A percentile compares a stretch with the other conserved stretches of the same genome.
Conservation (phyloP, 2,329 filamentous ascomycete genomes). For the Teratosphaeria epicoccoides region DNA sequence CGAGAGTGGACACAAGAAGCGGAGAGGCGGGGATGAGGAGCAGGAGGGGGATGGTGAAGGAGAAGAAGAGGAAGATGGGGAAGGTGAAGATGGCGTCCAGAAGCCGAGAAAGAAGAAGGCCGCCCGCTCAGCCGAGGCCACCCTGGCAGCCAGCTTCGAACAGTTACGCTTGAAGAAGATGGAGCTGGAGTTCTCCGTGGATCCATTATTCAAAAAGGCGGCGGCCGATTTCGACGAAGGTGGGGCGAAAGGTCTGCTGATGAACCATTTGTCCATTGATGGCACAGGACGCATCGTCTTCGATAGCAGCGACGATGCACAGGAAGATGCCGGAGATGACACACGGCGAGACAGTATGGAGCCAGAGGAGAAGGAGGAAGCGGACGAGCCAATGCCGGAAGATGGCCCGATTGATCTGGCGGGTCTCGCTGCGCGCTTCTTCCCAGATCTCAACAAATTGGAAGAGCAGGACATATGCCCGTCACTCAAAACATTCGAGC, state of each 20-base stretch:
- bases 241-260: conserved; percentile 82
- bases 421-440: conserved; percentile 67
- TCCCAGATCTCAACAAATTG: conserved; percentile 65
- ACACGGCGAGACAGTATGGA: conserved; percentile 27
- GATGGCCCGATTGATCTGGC: conserved; percentile 70
- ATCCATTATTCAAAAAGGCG: conserved; percentile 98
- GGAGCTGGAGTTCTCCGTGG: conserved; percentile 90
- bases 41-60: conserved; percentile 51
- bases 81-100: conserved; percentile 37
- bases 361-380: conserved; percentile 33
- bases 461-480: conserved; percentile 89
- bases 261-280: conserved; percentile 97
- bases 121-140: conserved; percentile 72
- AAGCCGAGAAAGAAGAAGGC: conserved; percentile 64
- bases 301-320: conserved; percentile 84
- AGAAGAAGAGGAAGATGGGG: conserved; percentile 53
- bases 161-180: conserved; percentile 93
- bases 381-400: conserved; percentile 32
- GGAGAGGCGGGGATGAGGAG: conserved; percentile 44
- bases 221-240: conserved; percentile 98
- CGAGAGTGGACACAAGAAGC: conserved; percentile 57
- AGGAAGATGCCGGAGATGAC: conserved; percentile 38
- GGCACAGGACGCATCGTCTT: conserved; percentile 88
- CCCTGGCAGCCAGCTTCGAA: conserved; percentile 76
- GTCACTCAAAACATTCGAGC: conserved; percentile 84